Base-by-base conservation (phyloP, 805 yeast species). In the Metschnikowia noctiluminum region DNA sequence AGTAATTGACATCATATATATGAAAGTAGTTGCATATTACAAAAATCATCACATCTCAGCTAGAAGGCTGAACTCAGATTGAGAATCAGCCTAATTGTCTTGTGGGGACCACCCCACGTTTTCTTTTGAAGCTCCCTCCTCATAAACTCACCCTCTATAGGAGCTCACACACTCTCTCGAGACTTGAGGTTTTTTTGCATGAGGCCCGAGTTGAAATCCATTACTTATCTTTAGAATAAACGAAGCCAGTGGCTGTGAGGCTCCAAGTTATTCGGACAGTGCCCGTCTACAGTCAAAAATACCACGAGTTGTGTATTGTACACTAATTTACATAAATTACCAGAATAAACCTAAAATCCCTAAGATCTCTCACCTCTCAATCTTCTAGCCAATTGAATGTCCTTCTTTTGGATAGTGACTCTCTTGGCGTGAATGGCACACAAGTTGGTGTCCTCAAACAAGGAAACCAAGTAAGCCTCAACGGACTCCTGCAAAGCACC, bases 401-500 rank as follows among this genome's bases (percentile, higher is more conserved):
- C 99, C 79, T 91, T 91, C 89, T 90, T 92, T 82, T 89, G 96
- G 68, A 92, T 89, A 58, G 99, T 92, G 62, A 92, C 98, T 78
- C 99, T 87, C 85, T 94, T 92, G 66, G 98, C 99, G 76, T 92
- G 99, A 62, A 90, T 89, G 58, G 98, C 97, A 78, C 97, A 94
- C 79, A 92, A 82, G 80, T 91, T 92, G 59, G 98, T 94, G 74
- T 94, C 98, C 80, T 92, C 98, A 62, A 92, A 94, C 66, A 92
- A 76, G 53, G 96, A 89, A 47, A 92, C 97, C 64, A 94, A 80
- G 82, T 90, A 94, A 66, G 97, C 97, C 80, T 92, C 99, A 55
- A 92, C 96, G 56, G 98, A 91, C 78, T 94, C 99, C 75, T 92
- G 99, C 64, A 92, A 79, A 61, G 99, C 99, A 76, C 96, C 91